These are phyloP conservation scores for Vitis hybrid DNA, from an alignment of 177 flowering plant species.

Conservation along the genomic window DNA sequence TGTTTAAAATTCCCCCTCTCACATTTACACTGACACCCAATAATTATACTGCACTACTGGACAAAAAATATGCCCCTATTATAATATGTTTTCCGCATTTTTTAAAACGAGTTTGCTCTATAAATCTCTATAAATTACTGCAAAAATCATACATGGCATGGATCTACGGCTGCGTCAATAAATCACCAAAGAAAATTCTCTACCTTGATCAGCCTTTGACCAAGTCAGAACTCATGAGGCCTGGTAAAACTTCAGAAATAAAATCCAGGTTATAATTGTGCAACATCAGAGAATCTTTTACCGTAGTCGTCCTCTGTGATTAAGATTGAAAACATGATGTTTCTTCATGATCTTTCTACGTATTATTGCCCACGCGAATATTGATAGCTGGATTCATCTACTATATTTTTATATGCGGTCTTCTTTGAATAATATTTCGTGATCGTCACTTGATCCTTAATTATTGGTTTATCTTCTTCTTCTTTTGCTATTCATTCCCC, in stretches of 20 bases:
- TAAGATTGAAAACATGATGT: background rate
- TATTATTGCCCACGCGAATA: too few species aligned
- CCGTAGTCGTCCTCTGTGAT: conserved; percentile 3
- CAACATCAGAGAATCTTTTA: conserved; percentile 22
- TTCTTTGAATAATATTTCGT: too few species aligned
- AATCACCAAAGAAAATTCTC: conserved; percentile 2
- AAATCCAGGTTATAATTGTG: conserved; percentile 19
- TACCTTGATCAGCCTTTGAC: conserved; percentile 25
- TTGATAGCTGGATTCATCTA: too few species aligned
- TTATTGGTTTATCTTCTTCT: too few species aligned
- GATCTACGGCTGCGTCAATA: background rate
- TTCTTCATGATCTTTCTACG: background rate
- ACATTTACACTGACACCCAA: too few species aligned
- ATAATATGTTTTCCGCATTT: background rate
- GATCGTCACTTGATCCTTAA: too few species aligned
- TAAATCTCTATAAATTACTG: too few species aligned
- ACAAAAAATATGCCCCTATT: background rate
- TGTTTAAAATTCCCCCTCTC: too few species aligned
- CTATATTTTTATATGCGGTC: too few species aligned
- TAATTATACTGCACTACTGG: too few species aligned
- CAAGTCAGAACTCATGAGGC: conserved; percentile 13
- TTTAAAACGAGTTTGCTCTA: background rate
- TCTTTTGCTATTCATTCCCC: too few species aligned
- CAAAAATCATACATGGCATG: background rate
- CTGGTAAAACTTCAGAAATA: background rate